A percentile compares a stretch with the other conserved stretches of the same genome.
Evolutionary conservation across 805 yeast genomes (phyloP).

Genomic region (Wilhelminamyces savonicus): DNA sequence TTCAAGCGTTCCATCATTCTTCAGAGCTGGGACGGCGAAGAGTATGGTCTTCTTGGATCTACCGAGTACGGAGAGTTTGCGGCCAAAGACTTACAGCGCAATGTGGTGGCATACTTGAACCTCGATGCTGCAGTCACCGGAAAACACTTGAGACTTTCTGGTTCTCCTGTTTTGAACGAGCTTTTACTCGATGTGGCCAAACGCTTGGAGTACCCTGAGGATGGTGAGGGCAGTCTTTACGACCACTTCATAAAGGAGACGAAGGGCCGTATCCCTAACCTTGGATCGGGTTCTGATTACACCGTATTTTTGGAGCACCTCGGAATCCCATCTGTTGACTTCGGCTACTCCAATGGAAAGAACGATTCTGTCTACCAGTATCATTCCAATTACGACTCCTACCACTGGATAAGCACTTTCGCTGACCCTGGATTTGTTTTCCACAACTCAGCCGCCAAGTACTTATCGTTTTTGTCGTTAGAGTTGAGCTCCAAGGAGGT

Average conservation of each 20-base stretch:
- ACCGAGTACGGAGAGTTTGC: constrained; percentile 72
- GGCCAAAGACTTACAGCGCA: constrained; percentile 36
- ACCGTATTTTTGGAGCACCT: constrained; percentile 58
- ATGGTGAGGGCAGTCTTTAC: constrained; percentile 35
- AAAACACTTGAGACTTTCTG: constrained; percentile 35
- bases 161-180: constrained; percentile 53
- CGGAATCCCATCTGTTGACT: constrained; percentile 57
- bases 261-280: constrained; percentile 24
- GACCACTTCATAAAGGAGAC: constrained; percentile 41
- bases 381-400: constrained; percentile 56
- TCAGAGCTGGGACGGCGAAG: constrained; percentile 81
- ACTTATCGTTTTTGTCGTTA: constrained; percentile 49
- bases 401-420: constrained; percentile 46
- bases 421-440: constrained; percentile 47
- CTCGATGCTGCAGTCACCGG: constrained; percentile 62
- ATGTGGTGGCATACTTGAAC: constrained; percentile 63
- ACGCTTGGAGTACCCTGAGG: constrained; percentile 44
- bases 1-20: constrained; percentile 66
- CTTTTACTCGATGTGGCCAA: constrained; percentile 41
- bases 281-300: constrained; percentile 43
- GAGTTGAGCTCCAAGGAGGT: constrained; percentile 54
- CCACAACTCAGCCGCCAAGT: constrained; percentile 55
- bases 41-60: constrained; percentile 66
- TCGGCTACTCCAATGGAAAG: constrained; percentile 22
- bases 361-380: constrained; percentile 49